Base-by-base conservation (phyloP, 495 filamentous ascomycete species). In the Delitschia confertaspora region DNA sequence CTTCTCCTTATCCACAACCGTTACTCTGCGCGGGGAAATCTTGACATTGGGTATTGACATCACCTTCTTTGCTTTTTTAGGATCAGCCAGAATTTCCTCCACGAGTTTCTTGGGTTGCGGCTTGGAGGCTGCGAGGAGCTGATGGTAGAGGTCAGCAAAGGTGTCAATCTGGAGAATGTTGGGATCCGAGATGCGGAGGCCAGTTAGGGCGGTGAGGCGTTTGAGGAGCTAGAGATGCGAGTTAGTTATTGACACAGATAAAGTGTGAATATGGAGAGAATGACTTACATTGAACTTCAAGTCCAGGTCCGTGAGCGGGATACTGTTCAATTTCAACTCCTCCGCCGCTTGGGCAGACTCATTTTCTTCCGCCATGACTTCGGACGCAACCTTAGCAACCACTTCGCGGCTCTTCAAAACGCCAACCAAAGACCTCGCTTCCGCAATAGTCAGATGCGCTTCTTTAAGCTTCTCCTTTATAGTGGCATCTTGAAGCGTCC, bases 251-350 rank as follows among this genome's bases (percentile, higher is more conserved):
- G 18, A 9, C 11, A 30, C 9, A 26, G 8, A 20, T 31, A 40
- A 38, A 19, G 18, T 20, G 17, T 38, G 47, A 24, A n/a, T n/a
- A n/a, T n/a, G n/a, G n/a, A 29, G 13, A 31, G 32, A 38, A 10
- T 49, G 45, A 75, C 82, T 62, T 69, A 88, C 82, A 47, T 76
- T 76, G 65, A 89, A 88, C 57, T 84, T 86, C 51, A 83, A 55
- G 6, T 61, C 58, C 3, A 69, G 68, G 44, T 86, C 72, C 10
- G 60, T 58, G 29, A 93, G 49, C 6, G 75, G 61, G 4, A 79
- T 63, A 14, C 63, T 34, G 45, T 69, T 68, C 78, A 76, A 83
- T 17, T 53, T 53, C 27, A 9, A 20, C 30, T 29, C 27, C 19
- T 19, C n/a, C 17, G 26, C n/a, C n/a, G n/a, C n/a, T n/a, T n/a